phyloP scores from a whole-genome alignment of 1,139 yeast genomes.

The Kodamaea ohmeri region DNA sequence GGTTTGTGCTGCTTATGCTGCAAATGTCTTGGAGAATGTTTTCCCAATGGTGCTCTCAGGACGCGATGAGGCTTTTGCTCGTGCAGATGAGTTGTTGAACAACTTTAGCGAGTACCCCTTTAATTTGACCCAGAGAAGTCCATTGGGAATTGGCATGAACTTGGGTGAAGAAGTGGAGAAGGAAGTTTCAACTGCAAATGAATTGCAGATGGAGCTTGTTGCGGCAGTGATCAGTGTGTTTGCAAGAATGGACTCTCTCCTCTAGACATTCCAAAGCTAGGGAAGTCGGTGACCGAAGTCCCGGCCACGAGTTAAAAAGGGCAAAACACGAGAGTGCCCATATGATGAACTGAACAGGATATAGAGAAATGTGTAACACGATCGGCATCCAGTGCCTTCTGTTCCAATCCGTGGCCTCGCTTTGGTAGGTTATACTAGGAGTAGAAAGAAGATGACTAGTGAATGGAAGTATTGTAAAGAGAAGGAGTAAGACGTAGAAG shows the following conservation, averaged over 20 bases:
- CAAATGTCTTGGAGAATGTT: constrained; percentile 92
- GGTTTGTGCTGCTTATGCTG: constrained; percentile 90
- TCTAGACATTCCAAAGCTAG: constrained; percentile 18
- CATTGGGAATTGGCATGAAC: constrained; percentile 75
- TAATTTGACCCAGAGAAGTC: constrained; percentile 48
- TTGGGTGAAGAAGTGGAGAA: constrained; percentile 63
- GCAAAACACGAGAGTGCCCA: no score
- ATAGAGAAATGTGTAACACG: no score
- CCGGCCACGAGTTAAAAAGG: no score
- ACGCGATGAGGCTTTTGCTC: constrained; percentile 87
- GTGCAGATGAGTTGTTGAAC: constrained; percentile 85
- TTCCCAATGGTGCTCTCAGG: constrained; percentile 78
- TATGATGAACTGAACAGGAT: no score
- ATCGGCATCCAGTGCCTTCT: no score
- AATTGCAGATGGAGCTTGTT: constrained; percentile 77
- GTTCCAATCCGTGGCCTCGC: no score
- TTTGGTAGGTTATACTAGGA: no score
- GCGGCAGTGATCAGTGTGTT: constrained; percentile 79
- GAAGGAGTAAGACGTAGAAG: no score
- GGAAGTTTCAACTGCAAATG: constrained; percentile 60
- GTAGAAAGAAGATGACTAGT: no score
- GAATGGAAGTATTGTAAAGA: no score
- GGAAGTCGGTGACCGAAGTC: not conserved
- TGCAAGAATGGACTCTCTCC: constrained; percentile 57
- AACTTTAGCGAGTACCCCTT: constrained; percentile 92